Evolutionary conservation across 2,329 filamentous ascomycete genomes (phyloP).

Genomic region (Calonectria pteridis): DNA sequence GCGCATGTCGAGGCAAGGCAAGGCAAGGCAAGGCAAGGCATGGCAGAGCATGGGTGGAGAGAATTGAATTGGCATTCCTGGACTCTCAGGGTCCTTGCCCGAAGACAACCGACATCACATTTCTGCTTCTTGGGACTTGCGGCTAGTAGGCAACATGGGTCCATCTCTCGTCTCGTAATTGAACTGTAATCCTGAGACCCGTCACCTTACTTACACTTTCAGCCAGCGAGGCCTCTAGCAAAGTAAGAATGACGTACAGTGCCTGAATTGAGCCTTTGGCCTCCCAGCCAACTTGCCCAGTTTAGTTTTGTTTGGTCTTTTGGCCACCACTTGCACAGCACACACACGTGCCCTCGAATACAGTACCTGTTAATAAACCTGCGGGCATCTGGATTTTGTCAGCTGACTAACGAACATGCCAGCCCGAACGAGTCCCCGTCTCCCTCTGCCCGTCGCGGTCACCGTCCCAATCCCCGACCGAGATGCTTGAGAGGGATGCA

Average conservation of each 20-base stretch:
- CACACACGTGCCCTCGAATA: neutral
- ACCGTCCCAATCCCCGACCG: neutral
- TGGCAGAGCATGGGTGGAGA: conserved; percentile 5
- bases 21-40: neutral
- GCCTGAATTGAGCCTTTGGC: conserved; percentile 5
- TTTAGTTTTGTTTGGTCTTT: neutral
- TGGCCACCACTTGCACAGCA: neutral
- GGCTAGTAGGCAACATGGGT: conserved; percentile 7
- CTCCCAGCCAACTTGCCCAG: neutral
- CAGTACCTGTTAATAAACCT: neutral
- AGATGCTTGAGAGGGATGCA: neutral
- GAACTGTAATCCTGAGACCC: conserved; percentile 19
- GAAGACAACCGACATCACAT: conserved; percentile 11
- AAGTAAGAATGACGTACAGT: conserved; percentile 18
- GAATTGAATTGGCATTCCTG: conserved; percentile 12
- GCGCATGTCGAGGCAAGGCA: neutral
- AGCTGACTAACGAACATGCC: conserved; percentile 5
- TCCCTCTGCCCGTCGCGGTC: neutral
- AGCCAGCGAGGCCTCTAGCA: conserved; percentile 2
- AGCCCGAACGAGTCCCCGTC: neutral
- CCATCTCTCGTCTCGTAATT: conserved; percentile 8
- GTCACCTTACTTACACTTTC: conserved; percentile 24
- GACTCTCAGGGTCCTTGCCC: conserved; percentile 1
- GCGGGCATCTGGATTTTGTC: conserved; percentile 1
- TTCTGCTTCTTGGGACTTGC: conserved; percentile 4